Percentiles rank a stretch among this genome's conserved stretches.
These are phyloP conservation scores for Mariannaea elegans DNA, from an alignment of 2,329 filamentous ascomycete species.

Conservation along the genomic window DNA sequence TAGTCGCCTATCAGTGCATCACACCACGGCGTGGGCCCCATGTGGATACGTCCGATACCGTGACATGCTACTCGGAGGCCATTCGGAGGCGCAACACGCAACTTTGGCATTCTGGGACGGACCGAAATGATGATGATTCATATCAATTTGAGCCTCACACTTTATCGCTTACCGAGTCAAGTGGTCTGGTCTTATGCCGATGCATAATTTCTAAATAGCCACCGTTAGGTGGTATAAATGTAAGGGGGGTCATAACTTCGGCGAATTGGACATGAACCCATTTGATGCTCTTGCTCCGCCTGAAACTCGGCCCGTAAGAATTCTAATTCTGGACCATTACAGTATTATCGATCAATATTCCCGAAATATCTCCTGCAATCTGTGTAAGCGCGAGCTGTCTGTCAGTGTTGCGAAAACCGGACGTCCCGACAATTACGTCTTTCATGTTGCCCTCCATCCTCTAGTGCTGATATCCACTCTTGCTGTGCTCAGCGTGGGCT, in stretches of 20 bases:
- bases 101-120: slow-evolving; percentile 7
- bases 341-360: not conserved
- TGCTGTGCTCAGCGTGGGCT: no score
- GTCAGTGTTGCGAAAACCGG: no score
- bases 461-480: no score
- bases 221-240: not conserved
- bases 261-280: not conserved
- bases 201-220: slow-evolving; percentile 5
- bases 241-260: not conserved
- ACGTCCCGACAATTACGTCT: no score
- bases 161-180: not conserved
- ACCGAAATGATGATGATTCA: slow-evolving; percentile 14
- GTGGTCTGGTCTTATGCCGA: slow-evolving; percentile 2
- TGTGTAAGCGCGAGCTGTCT: no score
- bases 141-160: slow-evolving; percentile 19
- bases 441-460: not conserved
- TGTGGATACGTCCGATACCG: slow-evolving; percentile 6
- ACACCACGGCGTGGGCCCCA: not conserved
- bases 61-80: slow-evolving; percentile 2
- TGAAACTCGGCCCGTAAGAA: slow-evolving; percentile 8
- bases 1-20: not conserved
- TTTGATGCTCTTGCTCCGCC: not conserved
- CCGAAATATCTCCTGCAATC: not conserved
- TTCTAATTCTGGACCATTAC: not conserved
- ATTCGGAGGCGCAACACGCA: slow-evolving; percentile 3